Conservation (phyloP, 768 basidiomycete species). For the Leccinum barrowsii region DNA sequence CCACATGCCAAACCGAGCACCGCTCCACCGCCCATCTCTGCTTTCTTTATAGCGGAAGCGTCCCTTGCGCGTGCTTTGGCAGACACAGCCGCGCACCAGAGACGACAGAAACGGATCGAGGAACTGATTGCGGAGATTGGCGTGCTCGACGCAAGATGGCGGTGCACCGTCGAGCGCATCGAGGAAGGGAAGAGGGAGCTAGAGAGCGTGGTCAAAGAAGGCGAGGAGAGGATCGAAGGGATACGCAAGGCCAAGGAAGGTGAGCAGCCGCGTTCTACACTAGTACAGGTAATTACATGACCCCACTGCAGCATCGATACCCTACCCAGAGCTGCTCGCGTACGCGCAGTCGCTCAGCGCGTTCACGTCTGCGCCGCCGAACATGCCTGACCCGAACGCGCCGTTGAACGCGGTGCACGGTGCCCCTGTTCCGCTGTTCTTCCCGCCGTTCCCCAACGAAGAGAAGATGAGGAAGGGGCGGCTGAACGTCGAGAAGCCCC, state of each 20-base stretch:
- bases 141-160: slow-evolving; percentile 63
- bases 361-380: slow-evolving; percentile 86
- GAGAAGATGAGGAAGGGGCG: slow-evolving; percentile 85
- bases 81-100: slow-evolving; percentile 67
- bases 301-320: slow-evolving; percentile 57
- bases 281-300: not conserved
- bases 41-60: slow-evolving; percentile 62
- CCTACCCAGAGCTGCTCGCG: slow-evolving; percentile 77
- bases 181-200: slow-evolving; percentile 66
- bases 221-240: slow-evolving; percentile 66
- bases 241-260: slow-evolving; percentile 73
- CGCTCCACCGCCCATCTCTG: slow-evolving; percentile 45
- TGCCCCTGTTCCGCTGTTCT: slow-evolving; percentile 75
- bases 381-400: slow-evolving; percentile 67
- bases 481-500: slow-evolving; percentile 75
- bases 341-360: slow-evolving; percentile 84
- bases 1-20: slow-evolving; percentile 23
- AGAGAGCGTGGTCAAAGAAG: slow-evolving; percentile 67
- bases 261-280: slow-evolving; percentile 27
- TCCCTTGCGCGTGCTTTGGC: slow-evolving; percentile 64
- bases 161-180: slow-evolving; percentile 61
- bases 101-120: slow-evolving; percentile 72
- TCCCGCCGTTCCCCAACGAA: slow-evolving; percentile 89
- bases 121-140: slow-evolving; percentile 67
- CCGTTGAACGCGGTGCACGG: slow-evolving; percentile 40